Conservation (phyloP, 2,329 filamentous ascomycete species). For the Canariomyces notabilis region DNA sequence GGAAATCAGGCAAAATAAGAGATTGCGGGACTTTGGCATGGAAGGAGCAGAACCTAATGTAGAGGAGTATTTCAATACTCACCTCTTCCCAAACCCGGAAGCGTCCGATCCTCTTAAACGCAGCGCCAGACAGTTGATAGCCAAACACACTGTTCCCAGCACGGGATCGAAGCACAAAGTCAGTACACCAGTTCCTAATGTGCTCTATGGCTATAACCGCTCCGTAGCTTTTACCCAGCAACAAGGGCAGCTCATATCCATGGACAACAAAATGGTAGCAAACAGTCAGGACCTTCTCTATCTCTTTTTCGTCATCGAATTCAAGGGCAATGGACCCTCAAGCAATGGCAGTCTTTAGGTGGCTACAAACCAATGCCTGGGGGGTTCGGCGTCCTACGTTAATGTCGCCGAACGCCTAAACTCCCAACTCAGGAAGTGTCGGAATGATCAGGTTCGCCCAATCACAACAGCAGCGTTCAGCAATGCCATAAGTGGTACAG, state of each 20-base stretch:
- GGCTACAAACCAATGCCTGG: slow-evolving; percentile 34
- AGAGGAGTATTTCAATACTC: background rate
- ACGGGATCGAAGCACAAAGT: background rate
- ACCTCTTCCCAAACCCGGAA: background rate
- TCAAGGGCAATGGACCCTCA: slow-evolving; percentile 27
- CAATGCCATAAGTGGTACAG: slow-evolving; percentile 32
- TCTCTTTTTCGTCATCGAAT: slow-evolving; percentile 31
- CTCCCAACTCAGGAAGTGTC: slow-evolving; percentile 16
- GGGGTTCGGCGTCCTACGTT: slow-evolving; percentile 30
- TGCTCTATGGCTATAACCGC: slow-evolving; percentile 8
- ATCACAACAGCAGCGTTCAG: slow-evolving; percentile 30
- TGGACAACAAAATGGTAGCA: slow-evolving; percentile 20
- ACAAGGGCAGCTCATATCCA: slow-evolving; percentile 23
- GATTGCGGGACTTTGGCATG: background rate
- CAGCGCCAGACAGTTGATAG: background rate
- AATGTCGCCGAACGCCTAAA: slow-evolving; percentile 27
- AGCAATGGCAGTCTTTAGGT: slow-evolving; percentile 29
- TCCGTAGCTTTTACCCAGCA: slow-evolving; percentile 5
- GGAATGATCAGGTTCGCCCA: slow-evolving; percentile 16
- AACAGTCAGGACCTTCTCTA: slow-evolving; percentile 15
- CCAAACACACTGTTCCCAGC: background rate
- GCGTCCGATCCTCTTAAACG: background rate
- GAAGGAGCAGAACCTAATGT: background rate
- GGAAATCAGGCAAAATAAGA: background rate
- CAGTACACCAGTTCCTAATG: slow-evolving; percentile 3